Evolutionary conservation across 768 basidiomycete species (phyloP).

Genomic region (Ramaria rubella): DNA sequence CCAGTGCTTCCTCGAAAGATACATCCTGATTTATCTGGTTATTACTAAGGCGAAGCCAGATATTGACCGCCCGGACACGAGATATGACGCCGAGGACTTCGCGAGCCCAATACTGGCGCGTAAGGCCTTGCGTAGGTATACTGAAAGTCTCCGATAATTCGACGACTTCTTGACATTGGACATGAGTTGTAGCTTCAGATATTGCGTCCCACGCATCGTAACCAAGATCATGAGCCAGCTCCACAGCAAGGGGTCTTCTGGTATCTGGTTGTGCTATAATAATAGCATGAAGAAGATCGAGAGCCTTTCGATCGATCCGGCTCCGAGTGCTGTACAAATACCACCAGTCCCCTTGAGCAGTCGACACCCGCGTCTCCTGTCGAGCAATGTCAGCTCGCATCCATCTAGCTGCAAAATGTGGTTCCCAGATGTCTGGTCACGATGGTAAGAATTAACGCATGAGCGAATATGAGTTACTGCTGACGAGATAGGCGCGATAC

Average conservation of each 20-base stretch:
- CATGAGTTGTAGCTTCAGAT: conserved; percentile 29
- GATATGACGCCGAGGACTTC: conserved; percentile 38
- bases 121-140: conserved; percentile 26
- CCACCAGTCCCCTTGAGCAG: conserved; percentile 36
- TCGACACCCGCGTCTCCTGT: conserved; percentile 31
- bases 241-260: conserved; percentile 34
- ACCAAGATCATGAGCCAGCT: conserved; percentile 33
- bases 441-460: neutral
- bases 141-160: conserved; percentile 17
- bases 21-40: conserved; percentile 11
- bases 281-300: conserved; percentile 37
- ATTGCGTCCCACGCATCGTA: conserved; percentile 55
- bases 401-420: conserved; percentile 47
- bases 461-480: neutral
- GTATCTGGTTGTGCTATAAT: conserved; percentile 22
- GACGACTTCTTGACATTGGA: conserved; percentile 28
- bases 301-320: conserved; percentile 36
- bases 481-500: conserved; percentile 3
- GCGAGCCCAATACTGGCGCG: conserved; percentile 46
- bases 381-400: conserved; percentile 30
- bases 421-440: conserved; percentile 38
- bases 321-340: conserved; percentile 40
- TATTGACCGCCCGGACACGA: conserved; percentile 33
- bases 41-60: conserved; percentile 28
- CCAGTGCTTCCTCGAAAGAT: conserved; percentile 41